A percentile compares a stretch with the other conserved stretches of the same genome.
Conservation (phyloP, 2,329 filamentous ascomycete genomes). For the Fusarium goolgardi region DNA sequence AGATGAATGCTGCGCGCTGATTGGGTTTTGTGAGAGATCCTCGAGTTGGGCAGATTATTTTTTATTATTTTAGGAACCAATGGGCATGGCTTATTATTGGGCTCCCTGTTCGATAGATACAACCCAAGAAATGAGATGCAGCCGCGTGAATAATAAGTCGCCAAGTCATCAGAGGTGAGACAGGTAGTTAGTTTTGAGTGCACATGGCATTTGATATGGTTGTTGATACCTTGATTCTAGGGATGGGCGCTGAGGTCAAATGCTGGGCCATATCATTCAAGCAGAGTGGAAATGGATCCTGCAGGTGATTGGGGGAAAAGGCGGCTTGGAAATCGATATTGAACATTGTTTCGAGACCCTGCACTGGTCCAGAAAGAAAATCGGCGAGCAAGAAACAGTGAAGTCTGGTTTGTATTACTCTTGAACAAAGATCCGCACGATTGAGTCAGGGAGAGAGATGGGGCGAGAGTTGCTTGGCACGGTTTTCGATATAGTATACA, state of each 20-base stretch:
- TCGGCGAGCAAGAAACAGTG: constrained; percentile 32
- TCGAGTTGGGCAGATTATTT: constrained; percentile 31
- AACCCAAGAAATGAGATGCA: constrained; percentile 16
- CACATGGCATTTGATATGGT: constrained; percentile 28
- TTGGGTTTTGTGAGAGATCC: constrained; percentile 29
- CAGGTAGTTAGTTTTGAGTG: constrained; percentile 5
- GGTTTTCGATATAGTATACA: constrained; percentile 29
- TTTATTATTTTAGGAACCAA: constrained; percentile 30
- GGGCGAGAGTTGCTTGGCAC: constrained; percentile 27
- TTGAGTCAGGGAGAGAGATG: constrained; percentile 40
- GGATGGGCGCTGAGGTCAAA: constrained; percentile 27
- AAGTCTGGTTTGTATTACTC: constrained; percentile 35
- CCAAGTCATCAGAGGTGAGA: constrained; percentile 4
- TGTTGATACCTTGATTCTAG: neutral
- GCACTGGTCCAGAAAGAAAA: constrained; percentile 29
- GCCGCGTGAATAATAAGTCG: constrained; percentile 12
- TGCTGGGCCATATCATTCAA: constrained; percentile 30
- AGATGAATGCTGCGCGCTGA: constrained; percentile 29
- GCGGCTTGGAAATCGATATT: constrained; percentile 44
- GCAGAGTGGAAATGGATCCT: constrained; percentile 33
- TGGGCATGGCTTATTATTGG: constrained; percentile 6
- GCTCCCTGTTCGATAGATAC: constrained; percentile 12
- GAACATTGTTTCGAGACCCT: constrained; percentile 38
- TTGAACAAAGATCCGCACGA: constrained; percentile 26
- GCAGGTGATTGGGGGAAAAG: constrained; percentile 34